Percentiles rank a stretch among this genome's conserved stretches.
Conservation (phyloP, 2,329 filamentous ascomycete genomes). For the Alternaria solani region DNA sequence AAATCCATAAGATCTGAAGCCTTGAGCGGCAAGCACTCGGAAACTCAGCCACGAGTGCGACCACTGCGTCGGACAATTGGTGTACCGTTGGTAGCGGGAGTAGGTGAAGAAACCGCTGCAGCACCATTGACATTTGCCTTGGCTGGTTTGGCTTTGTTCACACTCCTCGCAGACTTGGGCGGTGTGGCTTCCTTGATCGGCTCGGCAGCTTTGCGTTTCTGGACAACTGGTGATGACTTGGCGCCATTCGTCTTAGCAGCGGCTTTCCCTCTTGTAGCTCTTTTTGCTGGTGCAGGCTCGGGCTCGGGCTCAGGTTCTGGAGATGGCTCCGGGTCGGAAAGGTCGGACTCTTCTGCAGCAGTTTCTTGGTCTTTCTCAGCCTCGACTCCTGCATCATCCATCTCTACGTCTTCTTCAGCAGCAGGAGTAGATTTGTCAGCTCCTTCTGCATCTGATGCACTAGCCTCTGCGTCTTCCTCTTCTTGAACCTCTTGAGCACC, state of each 20-base stretch:
- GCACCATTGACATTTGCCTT: conserved; percentile 25
- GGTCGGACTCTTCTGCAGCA: conserved; percentile 22
- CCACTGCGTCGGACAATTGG: conserved; percentile 30
- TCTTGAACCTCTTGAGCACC: conserved; percentile 36
- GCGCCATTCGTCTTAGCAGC: conserved; percentile 28
- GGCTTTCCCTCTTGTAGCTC: conserved; percentile 22
- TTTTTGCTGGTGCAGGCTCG: conserved; percentile 29
- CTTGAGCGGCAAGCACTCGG: not conserved
- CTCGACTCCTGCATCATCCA: conserved; percentile 30
- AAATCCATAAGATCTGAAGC: not conserved
- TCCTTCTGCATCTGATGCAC: conserved; percentile 25
- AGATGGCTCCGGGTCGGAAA: conserved; percentile 24
- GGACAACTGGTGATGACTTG: conserved; percentile 20
- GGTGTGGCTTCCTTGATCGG: conserved; percentile 21
- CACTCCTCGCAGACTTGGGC: conserved; percentile 27
- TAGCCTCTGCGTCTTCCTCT: conserved; percentile 25
- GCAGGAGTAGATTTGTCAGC: conserved; percentile 23
- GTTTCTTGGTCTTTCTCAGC: conserved; percentile 17
- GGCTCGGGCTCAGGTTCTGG: conserved; percentile 23
- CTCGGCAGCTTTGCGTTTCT: conserved; percentile 29
- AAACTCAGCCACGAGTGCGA: conserved; percentile 23
- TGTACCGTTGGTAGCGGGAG: conserved; percentile 25
- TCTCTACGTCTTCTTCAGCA: conserved; percentile 41
- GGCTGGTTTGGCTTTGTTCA: conserved; percentile 23
- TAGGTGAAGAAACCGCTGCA: conserved; percentile 18